Percentiles rank a stretch among this genome's conserved stretches.
Evolutionary conservation across 495 filamentous ascomycete species (phyloP).

Genomic region (Annulohypoxylon maeteangense): DNA sequence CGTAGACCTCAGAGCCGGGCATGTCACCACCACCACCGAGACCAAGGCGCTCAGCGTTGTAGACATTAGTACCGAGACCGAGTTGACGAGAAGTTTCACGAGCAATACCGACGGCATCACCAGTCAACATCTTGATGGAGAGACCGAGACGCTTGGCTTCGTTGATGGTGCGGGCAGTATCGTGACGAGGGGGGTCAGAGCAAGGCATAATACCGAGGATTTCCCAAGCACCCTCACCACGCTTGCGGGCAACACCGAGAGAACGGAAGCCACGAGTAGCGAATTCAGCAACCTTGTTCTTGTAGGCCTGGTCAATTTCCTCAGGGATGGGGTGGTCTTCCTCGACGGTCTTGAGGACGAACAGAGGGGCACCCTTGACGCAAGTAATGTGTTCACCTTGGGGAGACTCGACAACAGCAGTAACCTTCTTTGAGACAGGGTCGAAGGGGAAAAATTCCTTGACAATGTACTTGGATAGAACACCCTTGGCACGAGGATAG

Average conservation of each 20-base stretch:
- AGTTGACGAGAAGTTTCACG: slow-evolving; percentile 90
- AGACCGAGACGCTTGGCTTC: slow-evolving; percentile 90
- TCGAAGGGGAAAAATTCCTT: slow-evolving; percentile 90
- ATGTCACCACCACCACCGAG: slow-evolving; percentile 86
- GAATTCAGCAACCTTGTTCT: slow-evolving; percentile 90
- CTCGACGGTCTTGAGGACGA: slow-evolving; percentile 84
- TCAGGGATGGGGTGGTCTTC: slow-evolving; percentile 80
- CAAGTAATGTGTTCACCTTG: slow-evolving; percentile 84
- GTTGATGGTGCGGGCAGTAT: slow-evolving; percentile 88
- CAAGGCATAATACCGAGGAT: slow-evolving; percentile 95
- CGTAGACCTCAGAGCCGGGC: slow-evolving; percentile 91
- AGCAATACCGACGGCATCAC: slow-evolving; percentile 93
- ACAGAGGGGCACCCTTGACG: slow-evolving; percentile 90
- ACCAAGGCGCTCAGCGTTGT: slow-evolving; percentile 89
- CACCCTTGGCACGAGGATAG: slow-evolving; percentile 81
- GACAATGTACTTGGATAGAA: slow-evolving; percentile 79
- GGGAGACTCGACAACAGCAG: slow-evolving; percentile 81
- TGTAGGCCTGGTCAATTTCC: slow-evolving; percentile 80
- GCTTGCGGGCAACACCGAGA: slow-evolving; percentile 89
- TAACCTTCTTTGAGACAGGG: slow-evolving; percentile 93
- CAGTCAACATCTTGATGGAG: slow-evolving; percentile 96
- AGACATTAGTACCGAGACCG: slow-evolving; percentile 92
- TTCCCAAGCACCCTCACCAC: slow-evolving; percentile 79
- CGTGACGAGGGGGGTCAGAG: slow-evolving; percentile 89
- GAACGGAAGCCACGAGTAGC: slow-evolving; percentile 92